Evolutionary conservation across 2,329 filamentous ascomycete genomes (phyloP).

Genomic region (Cladosporium cucumerinum): DNA sequence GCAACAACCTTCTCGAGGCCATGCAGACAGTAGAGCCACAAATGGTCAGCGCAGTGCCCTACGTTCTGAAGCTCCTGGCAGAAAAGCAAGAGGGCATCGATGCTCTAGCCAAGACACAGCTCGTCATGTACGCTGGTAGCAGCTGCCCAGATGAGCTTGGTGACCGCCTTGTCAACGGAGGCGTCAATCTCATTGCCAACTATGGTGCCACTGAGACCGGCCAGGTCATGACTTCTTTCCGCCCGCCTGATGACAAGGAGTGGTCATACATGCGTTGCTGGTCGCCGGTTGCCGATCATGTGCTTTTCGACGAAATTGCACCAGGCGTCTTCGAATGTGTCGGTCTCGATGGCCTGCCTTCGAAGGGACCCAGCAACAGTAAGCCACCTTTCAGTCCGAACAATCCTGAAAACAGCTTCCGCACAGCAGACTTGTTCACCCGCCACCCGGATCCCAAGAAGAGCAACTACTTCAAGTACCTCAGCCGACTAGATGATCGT

Average conservation of each 20-base stretch:
- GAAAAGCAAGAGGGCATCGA: slow-evolving; percentile 53
- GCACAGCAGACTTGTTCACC: slow-evolving; percentile 50
- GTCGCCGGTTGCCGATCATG: slow-evolving; percentile 29
- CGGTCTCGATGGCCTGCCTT: slow-evolving; percentile 36
- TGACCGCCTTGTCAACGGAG: slow-evolving; percentile 31
- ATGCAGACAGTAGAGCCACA: slow-evolving; percentile 39
- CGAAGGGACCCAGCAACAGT: slow-evolving; percentile 43
- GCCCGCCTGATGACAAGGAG: slow-evolving; percentile 51
- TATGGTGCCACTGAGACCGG: slow-evolving; percentile 57
- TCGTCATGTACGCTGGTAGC: slow-evolving; percentile 34
- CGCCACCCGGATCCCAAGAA: slow-evolving; percentile 40
- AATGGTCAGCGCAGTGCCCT: slow-evolving; percentile 59
- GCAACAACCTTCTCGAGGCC: slow-evolving; percentile 30
- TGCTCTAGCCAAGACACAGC: slow-evolving; percentile 26
- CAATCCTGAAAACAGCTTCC: slow-evolving; percentile 45
- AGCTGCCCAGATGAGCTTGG: slow-evolving; percentile 36
- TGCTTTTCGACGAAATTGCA: slow-evolving; percentile 36
- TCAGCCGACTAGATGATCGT: slow-evolving; percentile 46
- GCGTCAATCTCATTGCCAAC: slow-evolving; percentile 35
- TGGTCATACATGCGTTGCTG: slow-evolving; percentile 57
- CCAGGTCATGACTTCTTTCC: slow-evolving; percentile 59
- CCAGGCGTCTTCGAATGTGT: slow-evolving; percentile 43
- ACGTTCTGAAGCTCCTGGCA: slow-evolving; percentile 60
- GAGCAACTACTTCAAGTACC: slow-evolving; percentile 47
- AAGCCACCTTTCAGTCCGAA: slow-evolving; percentile 34